Conservation (phyloP, 2,329 filamentous ascomycete species). For the Fusarium virguliforme region DNA sequence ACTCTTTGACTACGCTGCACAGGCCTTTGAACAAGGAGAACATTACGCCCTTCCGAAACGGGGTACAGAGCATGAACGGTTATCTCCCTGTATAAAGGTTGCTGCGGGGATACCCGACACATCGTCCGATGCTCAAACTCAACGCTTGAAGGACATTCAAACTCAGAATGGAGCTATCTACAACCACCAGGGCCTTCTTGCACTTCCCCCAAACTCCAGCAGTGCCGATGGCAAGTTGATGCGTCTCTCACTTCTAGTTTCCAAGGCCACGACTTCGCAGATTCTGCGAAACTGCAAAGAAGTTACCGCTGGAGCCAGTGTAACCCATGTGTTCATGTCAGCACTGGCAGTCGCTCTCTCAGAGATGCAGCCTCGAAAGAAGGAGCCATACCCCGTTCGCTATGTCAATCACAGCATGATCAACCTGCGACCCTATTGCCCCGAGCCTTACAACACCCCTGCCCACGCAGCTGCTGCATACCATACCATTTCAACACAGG, state of each 20-base stretch:
- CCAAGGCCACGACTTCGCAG: background rate
- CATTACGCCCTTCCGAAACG: background rate
- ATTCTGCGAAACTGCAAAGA: constrained; percentile 1
- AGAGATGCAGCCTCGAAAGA: background rate
- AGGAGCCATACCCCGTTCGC: background rate
- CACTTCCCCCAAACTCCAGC: background rate
- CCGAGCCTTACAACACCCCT: background rate
- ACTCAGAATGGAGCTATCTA: background rate
- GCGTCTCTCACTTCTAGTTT: background rate
- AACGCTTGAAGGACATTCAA: background rate
- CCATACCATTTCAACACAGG: background rate
- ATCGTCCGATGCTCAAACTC: background rate
- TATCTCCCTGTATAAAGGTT: background rate
- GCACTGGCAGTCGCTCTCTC: background rate
- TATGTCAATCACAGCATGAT: constrained; percentile 5
- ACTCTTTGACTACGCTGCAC: background rate
- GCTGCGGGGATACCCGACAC: background rate
- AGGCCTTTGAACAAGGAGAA: background rate
- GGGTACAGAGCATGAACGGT: background rate
- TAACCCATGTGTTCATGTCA: background rate
- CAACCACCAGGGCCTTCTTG: constrained; percentile 1
- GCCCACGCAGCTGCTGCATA: constrained; percentile 8
- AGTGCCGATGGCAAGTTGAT: background rate
- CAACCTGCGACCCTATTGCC: background rate
- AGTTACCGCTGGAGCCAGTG: background rate